A percentile compares a stretch with the other conserved stretches of the same genome.
Evolutionary conservation across 164 flowering plant species (phyloP).

Genomic region (Chimonanthus salicifolius): DNA sequence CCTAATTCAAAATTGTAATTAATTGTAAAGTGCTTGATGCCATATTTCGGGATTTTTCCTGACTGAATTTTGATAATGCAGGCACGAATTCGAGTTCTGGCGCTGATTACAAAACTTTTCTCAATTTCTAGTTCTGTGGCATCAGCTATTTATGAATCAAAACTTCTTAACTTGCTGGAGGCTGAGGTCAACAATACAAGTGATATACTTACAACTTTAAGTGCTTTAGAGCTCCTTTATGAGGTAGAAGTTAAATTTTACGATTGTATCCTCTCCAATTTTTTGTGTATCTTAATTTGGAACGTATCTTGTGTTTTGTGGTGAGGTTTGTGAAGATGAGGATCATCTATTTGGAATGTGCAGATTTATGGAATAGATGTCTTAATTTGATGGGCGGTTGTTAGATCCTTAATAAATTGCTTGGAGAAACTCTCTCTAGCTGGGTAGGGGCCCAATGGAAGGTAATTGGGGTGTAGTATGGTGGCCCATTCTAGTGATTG

Average conservation of each 20-base stretch:
- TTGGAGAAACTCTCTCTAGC: no score
- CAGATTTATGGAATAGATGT: no score
- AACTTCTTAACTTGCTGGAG: conserved; percentile 63
- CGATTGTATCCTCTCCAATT: neutral
- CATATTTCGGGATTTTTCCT: neutral
- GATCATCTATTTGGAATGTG: no score
- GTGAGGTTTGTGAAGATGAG: no score
- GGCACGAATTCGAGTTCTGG: conserved; percentile 80
- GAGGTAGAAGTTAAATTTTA: conserved; percentile 47
- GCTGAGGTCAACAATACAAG: conserved; percentile 46
- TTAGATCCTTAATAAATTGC: no score
- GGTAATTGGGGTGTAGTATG: no score
- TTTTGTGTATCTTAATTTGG: no score
- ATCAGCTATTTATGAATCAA: conserved; percentile 46
- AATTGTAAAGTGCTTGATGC: neutral
- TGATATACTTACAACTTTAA: conserved; percentile 67
- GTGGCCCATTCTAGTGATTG: no score
- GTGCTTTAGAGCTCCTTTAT: conserved; percentile 69
- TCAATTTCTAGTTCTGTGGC: conserved; percentile 68
- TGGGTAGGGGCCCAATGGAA: no score
- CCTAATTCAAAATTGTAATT: neutral
- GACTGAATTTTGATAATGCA: conserved; percentile 23
- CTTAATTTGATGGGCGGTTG: no score
- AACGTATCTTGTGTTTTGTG: no score
- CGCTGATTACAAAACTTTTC: conserved; percentile 82